Conservation (phyloP, 2,329 filamentous ascomycete species). For the Colletotrichum destructivum region DNA sequence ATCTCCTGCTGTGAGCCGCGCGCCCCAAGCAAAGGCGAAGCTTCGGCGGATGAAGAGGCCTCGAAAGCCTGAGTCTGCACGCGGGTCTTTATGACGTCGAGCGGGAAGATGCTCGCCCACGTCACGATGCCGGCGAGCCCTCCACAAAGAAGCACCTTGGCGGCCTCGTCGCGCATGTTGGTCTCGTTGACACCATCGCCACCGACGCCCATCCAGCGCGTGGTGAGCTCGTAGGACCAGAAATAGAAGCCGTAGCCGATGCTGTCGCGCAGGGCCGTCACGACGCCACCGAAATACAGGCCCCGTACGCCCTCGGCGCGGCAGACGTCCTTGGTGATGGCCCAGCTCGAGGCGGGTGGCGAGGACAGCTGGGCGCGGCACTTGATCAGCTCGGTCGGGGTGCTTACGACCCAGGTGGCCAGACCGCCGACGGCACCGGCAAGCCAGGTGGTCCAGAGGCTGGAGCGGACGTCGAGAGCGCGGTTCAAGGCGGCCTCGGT, state of each 20-base stretch:
- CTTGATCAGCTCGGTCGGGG: constrained; percentile 92
- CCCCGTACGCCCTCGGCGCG: constrained; percentile 73
- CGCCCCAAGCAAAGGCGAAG: constrained; percentile 52
- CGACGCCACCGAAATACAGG: constrained; percentile 83
- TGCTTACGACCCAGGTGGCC: constrained; percentile 87
- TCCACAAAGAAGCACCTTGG: constrained; percentile 84
- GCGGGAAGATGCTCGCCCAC: constrained; percentile 91
- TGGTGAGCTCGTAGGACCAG: constrained; percentile 88
- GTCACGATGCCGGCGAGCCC: constrained; percentile 90
- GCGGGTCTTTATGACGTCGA: constrained; percentile 93
- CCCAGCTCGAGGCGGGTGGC: constrained; percentile 69
- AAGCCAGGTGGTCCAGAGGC: constrained; percentile 79
- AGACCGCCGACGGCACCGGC: constrained; percentile 88
- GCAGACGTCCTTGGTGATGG: constrained; percentile 74
- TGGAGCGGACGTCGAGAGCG: constrained; percentile 54
- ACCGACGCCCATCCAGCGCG: constrained; percentile 66
- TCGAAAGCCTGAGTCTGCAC: constrained; percentile 80
- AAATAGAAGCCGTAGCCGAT: constrained; percentile 99
- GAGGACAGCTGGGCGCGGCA: constrained; percentile 82
- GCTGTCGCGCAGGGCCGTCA: constrained; percentile 87
- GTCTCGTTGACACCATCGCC: constrained; percentile 41
- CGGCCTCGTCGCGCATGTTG: constrained; percentile 60
- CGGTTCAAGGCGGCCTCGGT: constrained; percentile 75
- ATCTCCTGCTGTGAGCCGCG: constrained; percentile 43
- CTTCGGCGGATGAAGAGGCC: constrained; percentile 41